Percentiles rank a stretch among this genome's conserved stretches.
Conservation (phyloP, 768 basidiomycete genomes). For the Lentinula boryana region DNA sequence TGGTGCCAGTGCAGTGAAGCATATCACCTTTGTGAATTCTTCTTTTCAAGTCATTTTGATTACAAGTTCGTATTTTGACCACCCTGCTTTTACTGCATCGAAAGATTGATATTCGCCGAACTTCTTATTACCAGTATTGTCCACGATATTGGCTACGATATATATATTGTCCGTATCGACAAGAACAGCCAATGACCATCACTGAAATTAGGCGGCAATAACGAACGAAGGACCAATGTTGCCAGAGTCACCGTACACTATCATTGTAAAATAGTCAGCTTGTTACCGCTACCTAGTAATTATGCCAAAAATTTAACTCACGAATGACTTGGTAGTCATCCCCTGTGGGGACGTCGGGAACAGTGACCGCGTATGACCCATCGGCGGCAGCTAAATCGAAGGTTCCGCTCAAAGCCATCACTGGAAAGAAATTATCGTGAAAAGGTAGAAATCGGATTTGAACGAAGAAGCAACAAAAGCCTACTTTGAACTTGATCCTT, state of each 20-base stretch:
- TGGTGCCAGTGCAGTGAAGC: neutral
- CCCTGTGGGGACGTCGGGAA: constrained; percentile 28
- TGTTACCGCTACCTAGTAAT: too few relatives aligned
- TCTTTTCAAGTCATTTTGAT: too few relatives aligned
- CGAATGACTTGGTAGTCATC: constrained; percentile 32
- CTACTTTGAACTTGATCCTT: constrained; percentile 21
- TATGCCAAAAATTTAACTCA: constrained; percentile 21
- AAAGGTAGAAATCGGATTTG: neutral
- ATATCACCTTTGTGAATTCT: neutral
- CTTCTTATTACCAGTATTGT: too few relatives aligned
- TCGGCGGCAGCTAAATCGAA: constrained; percentile 23
- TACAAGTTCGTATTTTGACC: too few relatives aligned
- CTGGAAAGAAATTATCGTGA: neutral
- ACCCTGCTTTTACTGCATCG: too few relatives aligned
- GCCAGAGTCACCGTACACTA: constrained; percentile 47
- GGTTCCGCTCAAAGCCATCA: neutral
- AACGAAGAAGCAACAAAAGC: constrained; percentile 14
- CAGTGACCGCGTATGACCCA: constrained; percentile 29
- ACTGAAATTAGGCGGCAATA: constrained; percentile 13
- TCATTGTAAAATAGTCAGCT: too few relatives aligned
- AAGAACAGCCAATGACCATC: neutral
- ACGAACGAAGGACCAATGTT: constrained; percentile 34
- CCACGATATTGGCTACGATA: too few relatives aligned
- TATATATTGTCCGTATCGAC: too few relatives aligned
- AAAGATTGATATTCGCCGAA: too few relatives aligned